phyloP scores from a whole-genome alignment of 176 grass and related monocot genomes.

The Oryza rufipogon region DNA sequence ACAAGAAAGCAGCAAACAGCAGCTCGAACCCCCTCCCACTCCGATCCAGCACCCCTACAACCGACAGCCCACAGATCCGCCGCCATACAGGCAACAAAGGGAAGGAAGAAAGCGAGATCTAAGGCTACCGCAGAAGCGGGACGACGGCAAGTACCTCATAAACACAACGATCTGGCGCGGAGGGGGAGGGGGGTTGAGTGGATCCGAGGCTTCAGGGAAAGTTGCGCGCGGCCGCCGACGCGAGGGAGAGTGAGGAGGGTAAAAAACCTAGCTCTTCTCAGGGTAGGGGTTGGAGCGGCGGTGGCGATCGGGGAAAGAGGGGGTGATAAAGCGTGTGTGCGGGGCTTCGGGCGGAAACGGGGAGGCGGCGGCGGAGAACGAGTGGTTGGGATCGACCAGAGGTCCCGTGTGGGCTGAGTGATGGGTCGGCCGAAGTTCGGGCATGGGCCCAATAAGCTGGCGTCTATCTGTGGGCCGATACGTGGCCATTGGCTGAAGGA shows the following conservation, averaged over 20 bases:
- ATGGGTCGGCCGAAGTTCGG: too few relatives aligned
- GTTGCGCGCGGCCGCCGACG: conserved; percentile 25
- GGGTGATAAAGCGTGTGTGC: background rate
- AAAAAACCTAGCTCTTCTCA: conserved; percentile 43
- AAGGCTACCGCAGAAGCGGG: background rate
- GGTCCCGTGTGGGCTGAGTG: conserved; percentile 13
- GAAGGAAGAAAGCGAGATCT: conserved; percentile 28
- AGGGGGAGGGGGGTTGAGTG: background rate
- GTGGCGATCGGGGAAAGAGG: background rate
- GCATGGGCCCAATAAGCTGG: too few relatives aligned
- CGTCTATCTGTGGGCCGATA: too few relatives aligned
- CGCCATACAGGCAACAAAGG: background rate
- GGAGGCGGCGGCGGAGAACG: background rate
- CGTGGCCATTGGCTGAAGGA: too few relatives aligned
- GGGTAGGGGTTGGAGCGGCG: background rate
- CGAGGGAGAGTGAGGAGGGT: background rate
- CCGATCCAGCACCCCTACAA: background rate
- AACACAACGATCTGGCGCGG: conserved; percentile 59
- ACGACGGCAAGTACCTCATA: conserved; percentile 48
- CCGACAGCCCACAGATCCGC: background rate
- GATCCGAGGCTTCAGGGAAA: background rate
- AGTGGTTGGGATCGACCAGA: conserved; percentile 41
- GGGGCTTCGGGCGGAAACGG: background rate
- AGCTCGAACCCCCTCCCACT: background rate
- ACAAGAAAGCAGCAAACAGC: background rate